Conservation (phyloP, 2,329 filamentous ascomycete genomes). For the Catunica adiposa region DNA sequence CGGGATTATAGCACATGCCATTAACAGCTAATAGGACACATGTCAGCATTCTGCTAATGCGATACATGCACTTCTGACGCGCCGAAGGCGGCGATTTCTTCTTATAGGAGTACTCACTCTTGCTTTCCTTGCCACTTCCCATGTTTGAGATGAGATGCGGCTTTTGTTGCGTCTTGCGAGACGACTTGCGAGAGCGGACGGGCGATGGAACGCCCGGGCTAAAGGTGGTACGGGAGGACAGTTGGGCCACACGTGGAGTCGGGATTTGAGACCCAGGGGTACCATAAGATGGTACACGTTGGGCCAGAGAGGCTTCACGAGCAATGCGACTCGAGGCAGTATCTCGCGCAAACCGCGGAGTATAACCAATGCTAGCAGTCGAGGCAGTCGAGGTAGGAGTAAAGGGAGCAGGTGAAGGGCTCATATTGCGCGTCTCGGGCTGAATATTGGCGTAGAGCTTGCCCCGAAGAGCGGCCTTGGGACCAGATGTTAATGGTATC, state of each 20-base stretch:
- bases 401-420: conserved; percentile 37
- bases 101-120: conserved; percentile 42
- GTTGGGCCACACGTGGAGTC: conserved; percentile 36
- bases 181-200: conserved; percentile 38
- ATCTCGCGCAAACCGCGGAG: conserved; percentile 48
- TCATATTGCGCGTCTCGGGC: conserved; percentile 33
- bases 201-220: conserved; percentile 29
- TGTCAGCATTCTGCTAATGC: conserved; percentile 19
- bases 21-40: conserved; percentile 47
- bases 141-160: conserved; percentile 83
- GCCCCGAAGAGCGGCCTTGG: conserved; percentile 44
- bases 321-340: conserved; percentile 49
- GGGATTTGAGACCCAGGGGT: conserved; percentile 32
- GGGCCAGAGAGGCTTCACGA: conserved; percentile 43
- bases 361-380: conserved; percentile 24
- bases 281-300: conserved; percentile 38
- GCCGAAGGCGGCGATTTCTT: background rate
- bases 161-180: conserved; percentile 46
- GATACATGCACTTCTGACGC: conserved; percentile 2
- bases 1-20: conserved; percentile 90
- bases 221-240: conserved; percentile 33
- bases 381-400: conserved; percentile 43
- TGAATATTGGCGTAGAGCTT: conserved; percentile 39
- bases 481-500: conserved; percentile 53
- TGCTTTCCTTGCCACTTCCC: conserved; percentile 54